Base-by-base conservation (phyloP, 164 flowering plant species). In the Kalanchoe fedtschenkoi region DNA sequence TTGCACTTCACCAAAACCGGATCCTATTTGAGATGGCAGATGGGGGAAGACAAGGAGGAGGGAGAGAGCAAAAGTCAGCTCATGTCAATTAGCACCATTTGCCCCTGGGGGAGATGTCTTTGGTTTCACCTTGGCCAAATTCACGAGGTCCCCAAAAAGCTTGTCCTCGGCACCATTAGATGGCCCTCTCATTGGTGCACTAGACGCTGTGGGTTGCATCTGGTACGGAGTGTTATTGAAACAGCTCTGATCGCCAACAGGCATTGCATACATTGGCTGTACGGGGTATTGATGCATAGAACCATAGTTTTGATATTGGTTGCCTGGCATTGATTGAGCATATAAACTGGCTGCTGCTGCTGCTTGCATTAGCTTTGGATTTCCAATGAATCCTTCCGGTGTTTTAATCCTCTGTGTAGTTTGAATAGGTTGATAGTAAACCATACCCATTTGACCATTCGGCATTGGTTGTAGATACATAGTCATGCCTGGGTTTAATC, bases 81-180 rank as follows among this genome's bases (percentile, higher is more conserved):
- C 13, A 51, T 51, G 32, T 6, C 4, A 51, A 51, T 30, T 15
- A 26, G 32, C 32, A 51, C 32, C 56, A 51, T 28, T 51, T 8
- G 32, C 32, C 24, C 17, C 26, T 26, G 33, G 9, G 6, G 67
- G 57, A n/a, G 67, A 33, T 16, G 34, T 65, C 60, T 39, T 65
- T 32, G 61, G 67, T 41, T 65, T 65, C 32, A 28, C 33, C 28
- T 43, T 65, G 6, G 67, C 67, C 62, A 65, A n/a, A 54, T 42
- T 57, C 19, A 65, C 55, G 4, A 65, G 34, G 54, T 65, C 67
- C 32, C 67, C 67, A 19, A 65, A 65, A 46, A 65, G 62, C 53
- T 65, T 65, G 59, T 65, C 67, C 61, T 56, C 61, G 29, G 67
- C 39, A 16, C 56, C 56, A 51, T 29, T 65, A 0, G 62, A 30